phyloP scores from a whole-genome alignment of 2,329 filamentous ascomycete genomes.

The Aspergillus awamori region DNA sequence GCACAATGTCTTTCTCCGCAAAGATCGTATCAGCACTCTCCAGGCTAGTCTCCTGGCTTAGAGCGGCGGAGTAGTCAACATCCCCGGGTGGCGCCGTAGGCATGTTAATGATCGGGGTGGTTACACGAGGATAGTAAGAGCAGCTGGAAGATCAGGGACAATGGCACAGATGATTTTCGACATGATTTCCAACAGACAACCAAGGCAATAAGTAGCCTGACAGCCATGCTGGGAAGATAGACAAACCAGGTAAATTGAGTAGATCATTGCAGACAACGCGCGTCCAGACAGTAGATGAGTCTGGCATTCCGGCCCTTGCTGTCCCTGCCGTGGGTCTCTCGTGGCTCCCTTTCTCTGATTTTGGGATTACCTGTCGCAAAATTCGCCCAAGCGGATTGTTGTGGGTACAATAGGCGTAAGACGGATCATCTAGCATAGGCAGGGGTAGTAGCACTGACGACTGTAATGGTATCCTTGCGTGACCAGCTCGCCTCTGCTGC shows the following conservation, averaged over 20 bases:
- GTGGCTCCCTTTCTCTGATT: neutral
- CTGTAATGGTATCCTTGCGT: conserved; percentile 11
- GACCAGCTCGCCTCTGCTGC: conserved; percentile 1
- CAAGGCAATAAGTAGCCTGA: conserved; percentile 15
- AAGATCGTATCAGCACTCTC: conserved; percentile 10
- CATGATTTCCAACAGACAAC: neutral
- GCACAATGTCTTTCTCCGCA: conserved; percentile 12
- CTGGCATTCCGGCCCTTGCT: conserved; percentile 21
- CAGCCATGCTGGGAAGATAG: neutral
- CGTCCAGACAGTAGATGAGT: conserved; percentile 16
- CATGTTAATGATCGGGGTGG: conserved; percentile 7
- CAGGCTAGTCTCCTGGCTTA: conserved; percentile 10
- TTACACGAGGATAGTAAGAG: neutral
- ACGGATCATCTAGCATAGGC: conserved; percentile 9
- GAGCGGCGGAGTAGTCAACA: conserved; percentile 8
- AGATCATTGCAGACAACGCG: conserved; percentile 17
- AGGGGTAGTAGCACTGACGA: conserved; percentile 5
- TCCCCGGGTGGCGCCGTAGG: conserved; percentile 2
- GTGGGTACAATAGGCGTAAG: conserved; percentile 13
- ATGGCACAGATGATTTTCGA: neutral
- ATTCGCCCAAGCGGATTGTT: conserved; percentile 4
- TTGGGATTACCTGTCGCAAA: conserved; percentile 3
- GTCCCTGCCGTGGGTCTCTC: neutral
- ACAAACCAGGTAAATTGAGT: conserved; percentile 7
- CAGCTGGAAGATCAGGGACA: neutral